Evolutionary conservation across 192 early-diverging fungal species (phyloP).

Genomic region (Backusella psychrophila): DNA sequence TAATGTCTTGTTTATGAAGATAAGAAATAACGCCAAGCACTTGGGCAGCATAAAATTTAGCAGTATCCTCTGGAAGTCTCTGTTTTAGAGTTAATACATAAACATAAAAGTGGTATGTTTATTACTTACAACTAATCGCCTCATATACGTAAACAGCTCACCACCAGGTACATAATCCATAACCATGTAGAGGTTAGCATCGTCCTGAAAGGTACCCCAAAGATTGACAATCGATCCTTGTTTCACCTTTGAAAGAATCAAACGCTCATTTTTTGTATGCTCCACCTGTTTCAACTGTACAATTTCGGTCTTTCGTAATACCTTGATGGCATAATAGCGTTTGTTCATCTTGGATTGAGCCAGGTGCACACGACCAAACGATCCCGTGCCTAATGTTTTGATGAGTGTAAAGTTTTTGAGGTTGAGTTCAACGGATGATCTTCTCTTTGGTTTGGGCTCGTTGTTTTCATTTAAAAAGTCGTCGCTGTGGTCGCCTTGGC

Average conservation of each 20-base stretch:
- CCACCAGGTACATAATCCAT: constrained; percentile 83
- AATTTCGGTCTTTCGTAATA: constrained; percentile 84
- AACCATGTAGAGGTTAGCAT: constrained; percentile 75
- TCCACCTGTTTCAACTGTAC: constrained; percentile 91
- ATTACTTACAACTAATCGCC: constrained; percentile 24
- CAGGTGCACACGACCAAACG: constrained; percentile 92
- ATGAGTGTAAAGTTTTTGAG: constrained; percentile 3
- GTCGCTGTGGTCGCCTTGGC: neutral
- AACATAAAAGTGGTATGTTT: neutral
- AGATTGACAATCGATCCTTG: constrained; percentile 84
- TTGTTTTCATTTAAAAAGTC: neutral
- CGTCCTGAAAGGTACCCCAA: constrained; percentile 83
- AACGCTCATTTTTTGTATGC: constrained; percentile 91
- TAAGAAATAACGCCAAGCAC: constrained; percentile 77
- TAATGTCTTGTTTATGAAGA: constrained; percentile 74
- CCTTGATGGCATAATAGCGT: constrained; percentile 91
- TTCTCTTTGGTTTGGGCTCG: neutral
- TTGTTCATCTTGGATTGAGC: constrained; percentile 69
- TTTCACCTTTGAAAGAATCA: constrained; percentile 75
- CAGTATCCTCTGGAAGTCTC: constrained; percentile 73
- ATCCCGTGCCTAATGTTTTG: constrained; percentile 71
- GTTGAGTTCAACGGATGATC: constrained; percentile 10
- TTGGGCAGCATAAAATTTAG: constrained; percentile 80
- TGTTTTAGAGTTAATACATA: neutral
- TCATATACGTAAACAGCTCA: constrained; percentile 80